Evolutionary conservation across 371 early-diverging fungal species (phyloP).

Genomic region (Rhizoclosmatium hyalinum): DNA sequence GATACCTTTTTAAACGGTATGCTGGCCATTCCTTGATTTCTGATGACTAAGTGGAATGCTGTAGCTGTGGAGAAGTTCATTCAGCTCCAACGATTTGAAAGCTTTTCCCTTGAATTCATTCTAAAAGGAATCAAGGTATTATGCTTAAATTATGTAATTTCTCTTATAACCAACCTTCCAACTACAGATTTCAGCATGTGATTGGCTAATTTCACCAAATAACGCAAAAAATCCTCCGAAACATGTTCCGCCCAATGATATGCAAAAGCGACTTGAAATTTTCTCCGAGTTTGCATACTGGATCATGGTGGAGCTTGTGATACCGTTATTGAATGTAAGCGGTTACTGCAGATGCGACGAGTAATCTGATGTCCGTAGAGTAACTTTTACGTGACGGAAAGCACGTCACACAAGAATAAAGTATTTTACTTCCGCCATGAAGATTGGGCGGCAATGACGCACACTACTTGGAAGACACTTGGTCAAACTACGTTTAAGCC

Average conservation of each 20-base stretch:
- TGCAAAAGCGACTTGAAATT: constrained; percentile 57
- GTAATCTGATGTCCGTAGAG: constrained; percentile 42
- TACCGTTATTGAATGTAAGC: constrained; percentile 63
- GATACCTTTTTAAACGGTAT: constrained; percentile 53
- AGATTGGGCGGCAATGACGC: constrained; percentile 67
- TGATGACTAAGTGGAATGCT: too few species aligned
- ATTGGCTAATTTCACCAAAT: constrained; percentile 51
- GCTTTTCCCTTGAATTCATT: constrained; percentile 62
- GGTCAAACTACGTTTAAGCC: constrained; percentile 49
- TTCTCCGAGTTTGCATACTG: constrained; percentile 69
- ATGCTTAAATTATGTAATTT: background rate
- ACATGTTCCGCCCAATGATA: constrained; percentile 52
- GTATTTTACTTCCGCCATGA: constrained; percentile 81
- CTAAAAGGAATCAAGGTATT: constrained; percentile 67
- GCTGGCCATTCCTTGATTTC: background rate
- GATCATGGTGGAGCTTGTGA: constrained; percentile 67
- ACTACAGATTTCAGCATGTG: constrained; percentile 41
- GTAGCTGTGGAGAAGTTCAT: constrained; percentile 61
- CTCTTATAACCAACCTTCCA: background rate
- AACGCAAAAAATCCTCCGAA: constrained; percentile 10
- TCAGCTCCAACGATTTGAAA: constrained; percentile 63
- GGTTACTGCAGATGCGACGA: background rate
- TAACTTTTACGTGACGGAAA: constrained; percentile 79
- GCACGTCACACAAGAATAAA: constrained; percentile 56
- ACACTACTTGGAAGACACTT: constrained; percentile 51